Base-by-base conservation (phyloP, 441 rosid species). In the Bocquillonia castaneifolia region DNA sequence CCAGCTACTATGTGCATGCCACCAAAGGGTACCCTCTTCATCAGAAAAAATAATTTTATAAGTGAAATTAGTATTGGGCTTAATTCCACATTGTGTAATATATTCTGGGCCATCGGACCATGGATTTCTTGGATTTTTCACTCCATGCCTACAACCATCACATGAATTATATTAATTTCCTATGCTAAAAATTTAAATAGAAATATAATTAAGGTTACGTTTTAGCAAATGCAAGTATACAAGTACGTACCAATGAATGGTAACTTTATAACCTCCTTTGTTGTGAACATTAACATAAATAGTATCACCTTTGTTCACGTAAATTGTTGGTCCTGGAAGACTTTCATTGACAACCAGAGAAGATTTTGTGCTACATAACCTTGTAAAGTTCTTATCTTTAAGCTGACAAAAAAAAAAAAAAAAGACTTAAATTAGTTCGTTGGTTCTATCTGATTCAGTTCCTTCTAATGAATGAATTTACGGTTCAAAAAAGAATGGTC, bases 221-320 rank as follows among this genome's bases (percentile, higher is more conserved):
- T n/a, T n/a, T n/a, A n/a, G n/a, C n/a, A n/a, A n/a, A n/a, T n/a
- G n/a, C n/a, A n/a, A n/a, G n/a, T n/a, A n/a, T n/a, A n/a, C n/a
- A n/a, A n/a, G n/a, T n/a, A n/a, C n/a, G n/a, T 28, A 59, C 63
- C 63, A 59, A 14, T 59, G 63, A 59, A 59, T 59, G 12, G 63
- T 59, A 45, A 37, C 47, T 36, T 37, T 59, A 36, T n/a, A 31
- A 5, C 20, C 14, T n/a, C 29, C 63, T 18, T 9, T 6, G 22
- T 59, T 59, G 47, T 34, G 26, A 36, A 59, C 47, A 36, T 59
- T 59, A 10, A 59, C 47, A 10, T 34, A 59, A 0, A 22, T 1
- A 9, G 29, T 59, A 7, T 59, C 63, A 5, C 47, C 63, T 4
- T 36, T 59, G 6, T 59, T 59, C 1, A 59, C 63, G 23, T 59